Evolutionary conservation across 305 asterid genomes (phyloP).

Genomic region (Nicotiana rustica): DNA sequence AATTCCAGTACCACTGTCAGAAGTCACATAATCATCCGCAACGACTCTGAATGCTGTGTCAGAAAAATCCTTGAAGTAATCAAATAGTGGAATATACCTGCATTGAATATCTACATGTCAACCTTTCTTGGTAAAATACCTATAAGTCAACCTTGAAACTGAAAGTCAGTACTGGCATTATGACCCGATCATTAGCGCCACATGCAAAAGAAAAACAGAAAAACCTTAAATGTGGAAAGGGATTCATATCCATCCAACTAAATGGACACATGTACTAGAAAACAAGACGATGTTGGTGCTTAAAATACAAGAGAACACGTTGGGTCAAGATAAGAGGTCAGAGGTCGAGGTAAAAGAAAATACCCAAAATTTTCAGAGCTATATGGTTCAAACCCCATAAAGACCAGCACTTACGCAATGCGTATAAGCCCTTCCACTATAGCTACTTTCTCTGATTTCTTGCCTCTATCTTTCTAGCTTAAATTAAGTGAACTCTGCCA

Average conservation of each 20-base stretch:
- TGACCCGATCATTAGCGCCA: neutral
- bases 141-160: neutral
- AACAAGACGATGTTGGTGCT: neutral
- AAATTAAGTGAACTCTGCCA: neutral
- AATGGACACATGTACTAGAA: neutral
- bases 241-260: neutral
- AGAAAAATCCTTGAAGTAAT: slow-evolving; percentile 81
- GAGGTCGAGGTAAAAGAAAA: neutral
- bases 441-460: neutral
- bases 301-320: neutral
- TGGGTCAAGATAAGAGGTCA: neutral
- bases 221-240: slow-evolving; percentile 2
- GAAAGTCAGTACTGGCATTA: neutral
- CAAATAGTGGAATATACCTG: slow-evolving; percentile 82
- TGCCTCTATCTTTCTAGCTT: neutral
- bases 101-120: slow-evolving; percentile 31
- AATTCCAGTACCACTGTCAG: slow-evolving; percentile 93
- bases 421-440: slow-evolving; percentile 8
- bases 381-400: neutral
- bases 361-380: neutral
- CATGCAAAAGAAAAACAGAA: neutral
- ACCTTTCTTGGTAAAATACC: neutral
- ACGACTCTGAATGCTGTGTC: slow-evolving; percentile 84
- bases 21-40: slow-evolving; percentile 85
- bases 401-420: neutral